Conservation (phyloP, 495 filamentous ascomycete genomes). For the Talaromyces liani region DNA sequence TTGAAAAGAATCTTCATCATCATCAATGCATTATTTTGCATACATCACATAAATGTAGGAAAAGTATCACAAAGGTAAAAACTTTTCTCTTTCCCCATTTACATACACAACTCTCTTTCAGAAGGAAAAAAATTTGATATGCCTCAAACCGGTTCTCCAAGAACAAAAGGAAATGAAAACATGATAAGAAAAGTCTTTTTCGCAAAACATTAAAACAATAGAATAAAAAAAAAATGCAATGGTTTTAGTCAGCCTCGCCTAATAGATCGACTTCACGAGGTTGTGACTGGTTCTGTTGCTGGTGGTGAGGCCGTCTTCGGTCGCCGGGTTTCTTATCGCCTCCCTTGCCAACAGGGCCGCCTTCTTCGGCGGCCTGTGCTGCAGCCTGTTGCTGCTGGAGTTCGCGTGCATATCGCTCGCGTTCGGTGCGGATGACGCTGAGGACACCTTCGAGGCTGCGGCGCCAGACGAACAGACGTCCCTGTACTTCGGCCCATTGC, state of each 20-base stretch:
- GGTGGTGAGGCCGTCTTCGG: conserved; percentile 24
- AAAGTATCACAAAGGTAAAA: background rate
- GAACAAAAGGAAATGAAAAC: background rate
- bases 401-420: conserved; percentile 53
- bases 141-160: conserved; percentile 1
- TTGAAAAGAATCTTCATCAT: background rate
- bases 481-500: conserved; percentile 93
- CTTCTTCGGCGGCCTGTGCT: conserved; percentile 13
- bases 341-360: conserved; percentile 15
- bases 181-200: background rate
- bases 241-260: conserved; percentile 10
- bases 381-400: conserved; percentile 26
- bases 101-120: background rate
- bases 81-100: background rate
- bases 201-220: background rate
- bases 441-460: conserved; percentile 67
- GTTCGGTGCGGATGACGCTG: conserved; percentile 65
- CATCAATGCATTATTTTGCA: background rate
- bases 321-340: conserved; percentile 26
- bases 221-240: background rate
- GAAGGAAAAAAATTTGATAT: background rate
- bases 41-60: background rate
- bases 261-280: conserved; percentile 27
- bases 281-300: conserved; percentile 15
- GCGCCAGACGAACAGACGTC: conserved; percentile 84